phyloP scores from a whole-genome alignment of 257 asterid genomes.

The Paraleonurus japonicus region DNA sequence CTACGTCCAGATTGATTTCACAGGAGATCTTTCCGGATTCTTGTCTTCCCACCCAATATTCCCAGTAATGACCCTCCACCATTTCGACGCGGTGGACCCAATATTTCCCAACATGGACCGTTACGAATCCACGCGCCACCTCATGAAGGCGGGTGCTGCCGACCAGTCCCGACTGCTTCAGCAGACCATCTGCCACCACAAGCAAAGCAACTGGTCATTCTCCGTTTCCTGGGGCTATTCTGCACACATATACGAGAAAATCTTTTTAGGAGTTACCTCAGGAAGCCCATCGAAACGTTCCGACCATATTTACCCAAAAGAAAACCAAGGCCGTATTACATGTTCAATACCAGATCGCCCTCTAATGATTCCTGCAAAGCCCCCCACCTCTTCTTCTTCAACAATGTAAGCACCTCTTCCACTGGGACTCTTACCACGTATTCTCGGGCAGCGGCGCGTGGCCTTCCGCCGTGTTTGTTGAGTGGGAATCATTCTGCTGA shows the following conservation, averaged over 20 bases:
- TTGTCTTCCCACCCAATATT: slow-evolving; percentile 42
- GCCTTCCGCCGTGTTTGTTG: slow-evolving; percentile 35
- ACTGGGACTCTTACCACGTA: slow-evolving; percentile 35
- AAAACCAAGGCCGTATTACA: neutral
- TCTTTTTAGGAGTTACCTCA: slow-evolving; percentile 39
- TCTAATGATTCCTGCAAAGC: neutral
- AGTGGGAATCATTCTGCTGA: slow-evolving; percentile 35
- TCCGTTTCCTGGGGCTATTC: slow-evolving; percentile 64
- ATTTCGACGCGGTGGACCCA: slow-evolving; percentile 40
- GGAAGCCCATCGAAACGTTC: slow-evolving; percentile 46
- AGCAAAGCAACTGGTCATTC: slow-evolving; percentile 38
- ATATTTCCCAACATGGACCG: slow-evolving; percentile 46
- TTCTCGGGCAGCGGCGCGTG: slow-evolving; percentile 34
- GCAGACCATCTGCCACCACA: slow-evolving; percentile 48
- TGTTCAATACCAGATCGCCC: neutral
- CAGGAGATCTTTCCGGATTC: slow-evolving; percentile 43
- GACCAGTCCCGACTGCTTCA: slow-evolving; percentile 53
- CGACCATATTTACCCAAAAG: neutral
- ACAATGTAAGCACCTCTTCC: slow-evolving; percentile 17
- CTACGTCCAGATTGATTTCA: slow-evolving; percentile 50
- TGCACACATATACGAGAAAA: slow-evolving; percentile 40
- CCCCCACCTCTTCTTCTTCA: slow-evolving; percentile 28
- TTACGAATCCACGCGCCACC: slow-evolving; percentile 32
- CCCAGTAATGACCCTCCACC: slow-evolving; percentile 44
- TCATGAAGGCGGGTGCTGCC: slow-evolving; percentile 40